Evolutionary conservation across 345 rosid species (phyloP).

Genomic region (Mallotus nudiflorus): DNA sequence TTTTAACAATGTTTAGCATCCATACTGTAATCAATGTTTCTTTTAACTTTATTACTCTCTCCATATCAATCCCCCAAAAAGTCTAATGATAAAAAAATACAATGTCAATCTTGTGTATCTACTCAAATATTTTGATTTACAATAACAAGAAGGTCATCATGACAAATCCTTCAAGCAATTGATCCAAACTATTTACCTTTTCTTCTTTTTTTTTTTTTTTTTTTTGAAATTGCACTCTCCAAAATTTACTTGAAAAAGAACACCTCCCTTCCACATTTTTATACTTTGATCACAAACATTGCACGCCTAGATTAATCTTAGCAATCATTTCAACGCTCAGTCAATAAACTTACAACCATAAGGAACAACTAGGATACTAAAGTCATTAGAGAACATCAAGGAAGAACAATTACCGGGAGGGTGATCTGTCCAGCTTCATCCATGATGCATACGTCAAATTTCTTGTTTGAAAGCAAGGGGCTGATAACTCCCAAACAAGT

Average conservation of each 20-base stretch:
- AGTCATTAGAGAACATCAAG: constrained; percentile 1
- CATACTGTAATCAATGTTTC: not conserved
- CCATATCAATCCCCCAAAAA: not conserved
- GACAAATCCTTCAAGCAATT: not conserved
- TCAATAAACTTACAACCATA: not conserved
- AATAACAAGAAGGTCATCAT: not conserved
- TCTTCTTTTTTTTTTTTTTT: not conserved
- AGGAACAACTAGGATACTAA: not conserved
- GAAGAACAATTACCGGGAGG: constrained; percentile 66
- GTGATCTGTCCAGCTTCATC: constrained; percentile 99
- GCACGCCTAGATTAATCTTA: not conserved
- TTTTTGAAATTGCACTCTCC: not conserved
- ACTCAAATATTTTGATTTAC: not conserved
- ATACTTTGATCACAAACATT: not conserved
- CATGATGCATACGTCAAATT: constrained; percentile 89
- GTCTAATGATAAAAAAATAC: not conserved
- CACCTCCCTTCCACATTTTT: not conserved
- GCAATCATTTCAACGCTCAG: not conserved
- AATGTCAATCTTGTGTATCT: not conserved
- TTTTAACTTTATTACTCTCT: no score
- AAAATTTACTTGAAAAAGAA: not conserved
- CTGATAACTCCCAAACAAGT: constrained; percentile 89
- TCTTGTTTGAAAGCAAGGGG: constrained; percentile 82
- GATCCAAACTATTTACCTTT: not conserved
- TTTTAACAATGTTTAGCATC: not conserved